Conservation (phyloP, 441 rosid genomes). For the Pelargonium australe region DNA sequence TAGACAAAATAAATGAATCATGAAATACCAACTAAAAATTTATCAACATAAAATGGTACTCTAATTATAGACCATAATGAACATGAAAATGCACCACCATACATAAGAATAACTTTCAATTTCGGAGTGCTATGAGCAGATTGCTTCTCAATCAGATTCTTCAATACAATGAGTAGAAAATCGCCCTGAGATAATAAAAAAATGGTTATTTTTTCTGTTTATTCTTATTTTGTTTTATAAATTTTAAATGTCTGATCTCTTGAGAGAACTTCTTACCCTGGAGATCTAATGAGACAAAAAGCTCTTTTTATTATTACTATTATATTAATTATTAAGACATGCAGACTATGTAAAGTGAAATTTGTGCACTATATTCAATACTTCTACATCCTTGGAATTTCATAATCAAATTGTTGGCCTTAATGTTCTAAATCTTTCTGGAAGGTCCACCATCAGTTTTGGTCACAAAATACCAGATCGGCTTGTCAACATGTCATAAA, state of each 20-base stretch:
- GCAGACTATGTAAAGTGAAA: neutral
- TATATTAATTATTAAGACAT: neutral
- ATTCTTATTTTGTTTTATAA: neutral
- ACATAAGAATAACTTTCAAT: conserved; percentile 89
- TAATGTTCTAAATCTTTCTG: conserved; percentile 2
- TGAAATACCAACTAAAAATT: conserved; percentile 7
- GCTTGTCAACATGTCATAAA: conserved; percentile 2
- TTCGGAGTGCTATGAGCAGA: conserved; percentile 39
- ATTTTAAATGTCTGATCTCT: neutral
- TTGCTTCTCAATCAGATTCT: conserved; percentile 81
- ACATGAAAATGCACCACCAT: conserved; percentile 22
- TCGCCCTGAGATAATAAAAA: conserved; percentile 54
- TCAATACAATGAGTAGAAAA: conserved; percentile 88
- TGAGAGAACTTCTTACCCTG: neutral
- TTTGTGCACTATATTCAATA: neutral
- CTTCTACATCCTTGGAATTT: neutral
- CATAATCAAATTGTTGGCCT: neutral
- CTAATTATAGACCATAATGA: conserved; percentile 14
- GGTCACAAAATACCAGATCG: neutral
- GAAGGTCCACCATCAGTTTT: conserved; percentile 6
- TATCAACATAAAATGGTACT: neutral
- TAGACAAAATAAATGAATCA: conserved; percentile 22
- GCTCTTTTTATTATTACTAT: neutral
- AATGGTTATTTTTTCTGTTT: conserved; percentile 10
- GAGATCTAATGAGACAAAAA: conserved; percentile 8